Evolutionary conservation across 176 grass and related monocot species (phyloP).

Genomic region (Coix lacrymajobi): DNA sequence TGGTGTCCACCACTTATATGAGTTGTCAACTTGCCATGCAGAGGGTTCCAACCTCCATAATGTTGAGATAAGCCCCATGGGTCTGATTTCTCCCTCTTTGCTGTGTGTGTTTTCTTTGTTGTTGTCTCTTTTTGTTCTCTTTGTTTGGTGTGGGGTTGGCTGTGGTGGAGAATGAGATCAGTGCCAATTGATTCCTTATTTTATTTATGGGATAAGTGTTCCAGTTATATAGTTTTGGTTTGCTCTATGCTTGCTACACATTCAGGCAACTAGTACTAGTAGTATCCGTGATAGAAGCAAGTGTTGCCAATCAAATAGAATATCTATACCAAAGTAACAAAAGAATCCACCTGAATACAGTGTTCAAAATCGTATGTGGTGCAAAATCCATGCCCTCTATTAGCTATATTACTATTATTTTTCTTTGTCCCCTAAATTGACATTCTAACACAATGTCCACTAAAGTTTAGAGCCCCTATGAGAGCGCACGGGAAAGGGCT

Average conservation of each 20-base stretch:
- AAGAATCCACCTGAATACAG: neutral
- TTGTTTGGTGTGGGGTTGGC: neutral
- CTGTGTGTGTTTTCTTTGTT: neutral
- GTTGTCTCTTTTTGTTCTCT: neutral
- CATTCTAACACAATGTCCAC: neutral
- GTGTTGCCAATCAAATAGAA: neutral
- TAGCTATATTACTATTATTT: neutral
- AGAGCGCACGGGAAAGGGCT: neutral
- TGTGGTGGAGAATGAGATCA: neutral
- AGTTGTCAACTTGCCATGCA: neutral
- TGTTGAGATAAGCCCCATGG: neutral
- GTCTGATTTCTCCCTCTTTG: neutral
- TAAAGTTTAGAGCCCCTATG: neutral
- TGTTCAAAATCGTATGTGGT: neutral
- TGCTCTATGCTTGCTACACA: neutral
- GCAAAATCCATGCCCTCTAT: neutral
- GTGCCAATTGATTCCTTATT: neutral
- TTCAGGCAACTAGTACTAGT: neutral
- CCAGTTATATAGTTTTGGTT: neutral
- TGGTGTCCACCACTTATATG: neutral
- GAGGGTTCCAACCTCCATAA: neutral
- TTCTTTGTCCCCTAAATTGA: neutral
- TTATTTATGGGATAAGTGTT: neutral
- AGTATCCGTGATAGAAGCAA: neutral
- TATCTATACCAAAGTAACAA: neutral